A percentile compares a stretch with the other conserved stretches of the same genome.
phyloP scores from a whole-genome alignment of 257 asterid species.

The Voacanga thouarsii region DNA sequence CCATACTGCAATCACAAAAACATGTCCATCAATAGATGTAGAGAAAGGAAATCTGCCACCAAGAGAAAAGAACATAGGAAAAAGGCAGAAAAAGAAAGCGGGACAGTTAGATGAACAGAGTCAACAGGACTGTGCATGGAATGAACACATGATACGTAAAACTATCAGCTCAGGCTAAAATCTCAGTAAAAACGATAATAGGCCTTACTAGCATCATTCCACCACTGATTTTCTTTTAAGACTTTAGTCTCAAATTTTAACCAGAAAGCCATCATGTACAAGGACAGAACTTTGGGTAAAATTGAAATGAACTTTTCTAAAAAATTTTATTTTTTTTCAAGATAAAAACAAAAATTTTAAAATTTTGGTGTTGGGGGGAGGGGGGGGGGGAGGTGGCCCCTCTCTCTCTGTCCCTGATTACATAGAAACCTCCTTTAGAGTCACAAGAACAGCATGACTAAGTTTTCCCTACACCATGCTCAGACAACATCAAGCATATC shows the following conservation, averaged over 20 bases:
- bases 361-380: too few species aligned
- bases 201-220: neutral
- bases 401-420: too few species aligned
- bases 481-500: neutral
- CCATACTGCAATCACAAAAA: constrained; percentile 63
- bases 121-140: neutral
- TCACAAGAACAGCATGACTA: neutral
- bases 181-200: neutral
- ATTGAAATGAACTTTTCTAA: too few species aligned
- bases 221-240: neutral
- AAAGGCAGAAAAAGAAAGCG: neutral
- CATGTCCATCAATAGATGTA: neutral
- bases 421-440: neutral
- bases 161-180: neutral
- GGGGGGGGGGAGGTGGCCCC: too few species aligned
- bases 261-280: neutral
- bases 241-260: neutral
- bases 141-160: neutral
- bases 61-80: neutral
- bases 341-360: too few species aligned
- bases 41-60: neutral
- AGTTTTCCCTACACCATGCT: neutral
- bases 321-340: too few species aligned
- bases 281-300: too few species aligned
- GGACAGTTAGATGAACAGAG: neutral